These are phyloP conservation scores for Nothomitra cinnamomea DNA, from an alignment of 2,329 filamentous ascomycete species.

Conservation along the genomic window DNA sequence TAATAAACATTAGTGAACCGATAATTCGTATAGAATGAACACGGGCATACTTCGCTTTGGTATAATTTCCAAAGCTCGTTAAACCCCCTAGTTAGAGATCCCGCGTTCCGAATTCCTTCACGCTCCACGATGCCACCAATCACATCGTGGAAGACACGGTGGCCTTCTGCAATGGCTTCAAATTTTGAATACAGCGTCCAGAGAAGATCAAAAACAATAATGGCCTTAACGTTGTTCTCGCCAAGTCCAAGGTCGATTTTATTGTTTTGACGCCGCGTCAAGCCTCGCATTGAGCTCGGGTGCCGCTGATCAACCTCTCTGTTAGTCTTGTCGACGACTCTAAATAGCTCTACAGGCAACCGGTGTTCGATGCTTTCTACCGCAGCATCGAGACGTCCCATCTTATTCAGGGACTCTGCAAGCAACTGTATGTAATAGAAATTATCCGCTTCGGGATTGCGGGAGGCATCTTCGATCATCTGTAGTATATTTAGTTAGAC, in stretches of 20 bases:
- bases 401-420: constrained; percentile 76
- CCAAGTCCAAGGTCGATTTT: constrained; percentile 44
- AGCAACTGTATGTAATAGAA: constrained; percentile 84
- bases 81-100: constrained; percentile 66
- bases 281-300: constrained; percentile 52
- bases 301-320: constrained; percentile 85
- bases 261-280: constrained; percentile 28
- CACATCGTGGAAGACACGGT: constrained; percentile 84
- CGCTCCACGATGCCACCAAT: constrained; percentile 72
- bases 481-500: constrained; percentile 12
- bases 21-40: not conserved
- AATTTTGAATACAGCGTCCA: constrained; percentile 94
- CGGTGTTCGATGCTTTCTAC: constrained; percentile 85
- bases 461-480: constrained; percentile 72
- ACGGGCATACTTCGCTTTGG: constrained; percentile 56
- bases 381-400: constrained; percentile 70
- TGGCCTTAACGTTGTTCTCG: constrained; percentile 59
- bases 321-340: constrained; percentile 87
- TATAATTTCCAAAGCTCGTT: constrained; percentile 96
- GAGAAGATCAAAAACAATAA: constrained; percentile 79
- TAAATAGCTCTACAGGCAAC: constrained; percentile 82
- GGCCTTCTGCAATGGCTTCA: constrained; percentile 89
- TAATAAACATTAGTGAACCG: constrained; percentile 7
- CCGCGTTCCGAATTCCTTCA: constrained; percentile 48
- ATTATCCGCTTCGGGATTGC: constrained; percentile 88